Conservation (phyloP, 345 rosid species). For the Acer campestre region DNA sequence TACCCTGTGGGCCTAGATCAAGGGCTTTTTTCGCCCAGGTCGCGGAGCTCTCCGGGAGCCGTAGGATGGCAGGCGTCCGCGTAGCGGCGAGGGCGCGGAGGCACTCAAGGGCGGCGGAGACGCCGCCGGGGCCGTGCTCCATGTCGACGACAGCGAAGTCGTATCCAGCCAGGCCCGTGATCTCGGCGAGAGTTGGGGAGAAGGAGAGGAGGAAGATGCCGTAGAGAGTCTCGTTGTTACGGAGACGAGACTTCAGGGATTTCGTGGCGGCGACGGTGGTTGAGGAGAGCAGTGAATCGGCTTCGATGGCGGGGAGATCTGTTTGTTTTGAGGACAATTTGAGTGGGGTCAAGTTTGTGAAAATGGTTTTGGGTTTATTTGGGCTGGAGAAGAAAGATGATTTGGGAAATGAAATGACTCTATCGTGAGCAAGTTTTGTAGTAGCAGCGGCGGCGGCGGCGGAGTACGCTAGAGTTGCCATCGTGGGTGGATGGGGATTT, state of each 20-base stretch:
- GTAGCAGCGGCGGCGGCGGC: background rate
- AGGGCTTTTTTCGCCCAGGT: constrained; percentile 90
- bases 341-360: constrained; percentile 30
- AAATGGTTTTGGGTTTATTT: constrained; percentile 26
- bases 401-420: background rate
- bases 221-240: constrained; percentile 70
- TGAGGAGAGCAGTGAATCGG: constrained; percentile 15
- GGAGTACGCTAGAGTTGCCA: constrained; percentile 24
- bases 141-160: constrained; percentile 88
- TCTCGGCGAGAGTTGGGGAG: constrained; percentile 94
- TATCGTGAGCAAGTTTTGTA: constrained; percentile 16
- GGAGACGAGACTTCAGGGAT: constrained; percentile 77
- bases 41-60: constrained; percentile 72
- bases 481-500: background rate
- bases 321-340: constrained; percentile 28
- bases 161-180: constrained; percentile 79
- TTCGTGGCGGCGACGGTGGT: background rate
- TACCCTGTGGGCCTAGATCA: constrained; percentile 87
- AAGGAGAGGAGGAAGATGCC: constrained; percentile 81
- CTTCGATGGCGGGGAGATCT: constrained; percentile 30
- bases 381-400: constrained; percentile 26
- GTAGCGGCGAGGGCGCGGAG: constrained; percentile 69
- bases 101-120: constrained; percentile 66
- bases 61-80: constrained; percentile 64
- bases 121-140: constrained; percentile 96